phyloP scores from a whole-genome alignment of 768 basidiomycete species.

The Panaeolus cyanescens region DNA sequence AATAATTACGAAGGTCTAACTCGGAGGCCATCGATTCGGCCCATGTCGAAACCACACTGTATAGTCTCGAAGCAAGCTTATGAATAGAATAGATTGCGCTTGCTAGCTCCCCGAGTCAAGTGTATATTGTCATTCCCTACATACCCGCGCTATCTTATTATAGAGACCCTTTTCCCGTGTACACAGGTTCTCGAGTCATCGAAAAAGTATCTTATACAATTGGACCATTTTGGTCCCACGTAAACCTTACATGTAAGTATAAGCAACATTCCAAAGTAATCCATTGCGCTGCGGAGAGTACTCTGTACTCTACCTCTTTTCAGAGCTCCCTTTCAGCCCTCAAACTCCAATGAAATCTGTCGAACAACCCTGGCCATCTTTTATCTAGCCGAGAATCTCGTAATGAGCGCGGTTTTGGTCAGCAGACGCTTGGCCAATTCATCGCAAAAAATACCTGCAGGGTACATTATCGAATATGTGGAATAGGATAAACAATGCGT shows the following conservation, averaged over 20 bases:
- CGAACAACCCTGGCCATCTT: not conserved
- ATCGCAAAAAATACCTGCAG: not conserved
- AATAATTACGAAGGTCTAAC: no score
- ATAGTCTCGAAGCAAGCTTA: not conserved
- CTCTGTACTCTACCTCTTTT: not conserved
- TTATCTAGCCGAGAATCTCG: not conserved
- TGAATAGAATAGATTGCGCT: not conserved
- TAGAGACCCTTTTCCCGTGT: not conserved
- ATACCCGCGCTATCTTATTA: not conserved
- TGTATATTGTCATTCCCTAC: not conserved
- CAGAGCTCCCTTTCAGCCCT: not conserved
- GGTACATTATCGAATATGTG: no score
- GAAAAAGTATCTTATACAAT: not conserved
- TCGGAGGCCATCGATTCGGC: no score
- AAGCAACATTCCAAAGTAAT: not conserved
- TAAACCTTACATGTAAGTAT: not conserved
- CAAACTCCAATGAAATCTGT: not conserved
- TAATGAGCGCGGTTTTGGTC: not conserved
- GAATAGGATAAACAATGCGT: no score
- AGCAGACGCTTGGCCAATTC: not conserved
- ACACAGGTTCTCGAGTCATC: not conserved
- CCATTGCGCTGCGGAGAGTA: not conserved
- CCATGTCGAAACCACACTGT: not conserved
- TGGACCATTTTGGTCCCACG: not conserved
- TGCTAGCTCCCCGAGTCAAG: not conserved